These are phyloP conservation scores for Penicillium turbatum DNA, from an alignment of 495 filamentous ascomycete species.

Conservation along the genomic window DNA sequence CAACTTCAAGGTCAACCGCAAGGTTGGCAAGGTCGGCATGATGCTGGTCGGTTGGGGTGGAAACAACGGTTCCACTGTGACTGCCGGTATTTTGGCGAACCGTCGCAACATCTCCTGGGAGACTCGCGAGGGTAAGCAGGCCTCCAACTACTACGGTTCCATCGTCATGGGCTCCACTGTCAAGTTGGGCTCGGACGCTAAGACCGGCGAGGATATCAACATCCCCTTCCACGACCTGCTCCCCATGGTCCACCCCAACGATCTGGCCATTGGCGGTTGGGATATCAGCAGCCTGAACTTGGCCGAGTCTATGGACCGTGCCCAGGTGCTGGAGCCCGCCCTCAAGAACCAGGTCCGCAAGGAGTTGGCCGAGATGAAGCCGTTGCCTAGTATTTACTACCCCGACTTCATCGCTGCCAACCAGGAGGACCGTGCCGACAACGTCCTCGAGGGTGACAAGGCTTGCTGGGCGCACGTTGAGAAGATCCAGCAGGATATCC, in stretches of 20 bases:
- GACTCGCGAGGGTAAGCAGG: slow-evolving; percentile 78
- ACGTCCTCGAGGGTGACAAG: slow-evolving; percentile 78
- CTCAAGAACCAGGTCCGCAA: slow-evolving; percentile 85
- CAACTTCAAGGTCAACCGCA: slow-evolving; percentile 95
- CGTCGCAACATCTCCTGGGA: slow-evolving; percentile 83
- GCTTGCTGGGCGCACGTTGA: slow-evolving; percentile 83
- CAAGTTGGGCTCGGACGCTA: slow-evolving; percentile 86
- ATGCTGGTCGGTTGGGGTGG: slow-evolving; percentile 99
- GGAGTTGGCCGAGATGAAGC: slow-evolving; percentile 86
- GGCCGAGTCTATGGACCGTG: slow-evolving; percentile 91
- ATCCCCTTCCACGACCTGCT: slow-evolving; percentile 92
- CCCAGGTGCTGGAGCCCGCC: slow-evolving; percentile 86
- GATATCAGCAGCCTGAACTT: slow-evolving; percentile 90
- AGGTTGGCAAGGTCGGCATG: slow-evolving; percentile 87
- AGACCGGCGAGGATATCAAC: slow-evolving; percentile 87
- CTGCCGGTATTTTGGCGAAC: slow-evolving; percentile 96
- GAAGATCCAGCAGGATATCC: slow-evolving; percentile 91
- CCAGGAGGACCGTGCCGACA: slow-evolving; percentile 96
- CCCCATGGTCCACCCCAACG: slow-evolving; percentile 97
- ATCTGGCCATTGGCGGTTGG: slow-evolving; percentile 94
- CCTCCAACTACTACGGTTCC: slow-evolving; percentile 96
- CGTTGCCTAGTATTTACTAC: slow-evolving; percentile 94
- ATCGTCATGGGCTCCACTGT: slow-evolving; percentile 94
- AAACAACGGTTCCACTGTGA: slow-evolving; percentile 97
- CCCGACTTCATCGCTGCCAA: slow-evolving; percentile 99